Evolutionary conservation across 2,329 filamentous ascomycete genomes (phyloP).

Genomic region (Aureobasidium pullulans): DNA sequence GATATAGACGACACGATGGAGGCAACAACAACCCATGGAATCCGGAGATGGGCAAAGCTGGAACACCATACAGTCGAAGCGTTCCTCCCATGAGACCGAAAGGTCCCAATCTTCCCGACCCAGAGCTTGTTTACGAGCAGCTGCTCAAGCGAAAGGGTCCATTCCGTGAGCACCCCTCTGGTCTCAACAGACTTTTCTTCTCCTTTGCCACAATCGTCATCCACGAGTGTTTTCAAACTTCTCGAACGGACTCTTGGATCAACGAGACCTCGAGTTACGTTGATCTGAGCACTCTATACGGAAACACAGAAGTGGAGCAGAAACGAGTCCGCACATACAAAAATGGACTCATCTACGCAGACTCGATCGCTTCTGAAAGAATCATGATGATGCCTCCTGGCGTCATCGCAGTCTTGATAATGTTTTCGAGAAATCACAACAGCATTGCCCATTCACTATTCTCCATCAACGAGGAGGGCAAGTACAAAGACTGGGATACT

Average conservation of each 20-base stretch:
- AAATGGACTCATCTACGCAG: conserved; percentile 37
- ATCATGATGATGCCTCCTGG: conserved; percentile 44
- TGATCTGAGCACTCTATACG: conserved; percentile 41
- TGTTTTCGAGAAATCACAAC: conserved; percentile 43
- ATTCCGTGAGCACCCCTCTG: conserved; percentile 39
- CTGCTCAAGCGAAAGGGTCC: conserved; percentile 35
- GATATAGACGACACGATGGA: conserved; percentile 40
- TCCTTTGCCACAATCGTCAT: conserved; percentile 43
- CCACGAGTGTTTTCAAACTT: conserved; percentile 42
- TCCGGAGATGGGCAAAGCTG: conserved; percentile 48
- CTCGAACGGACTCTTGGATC: conserved; percentile 33
- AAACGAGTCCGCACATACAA: conserved; percentile 36
- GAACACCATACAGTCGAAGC: conserved; percentile 38
- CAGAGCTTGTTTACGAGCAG: conserved; percentile 41
- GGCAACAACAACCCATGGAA: conserved; percentile 42
- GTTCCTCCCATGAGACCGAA: conserved; percentile 42
- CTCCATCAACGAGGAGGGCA: conserved; percentile 38
- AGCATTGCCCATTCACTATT: conserved; percentile 34
- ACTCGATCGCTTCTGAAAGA: conserved; percentile 38
- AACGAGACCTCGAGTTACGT: conserved; percentile 43
- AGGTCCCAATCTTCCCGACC: conserved; percentile 42
- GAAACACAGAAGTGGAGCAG: conserved; percentile 38
- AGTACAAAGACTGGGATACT: conserved; percentile 35
- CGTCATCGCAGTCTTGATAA: conserved; percentile 34
- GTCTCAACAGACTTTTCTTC: conserved; percentile 40